A percentile compares a stretch with the other conserved stretches of the same genome.
Conservation (phyloP, 768 basidiomycete species). For the Leccinum fibrillosum region DNA sequence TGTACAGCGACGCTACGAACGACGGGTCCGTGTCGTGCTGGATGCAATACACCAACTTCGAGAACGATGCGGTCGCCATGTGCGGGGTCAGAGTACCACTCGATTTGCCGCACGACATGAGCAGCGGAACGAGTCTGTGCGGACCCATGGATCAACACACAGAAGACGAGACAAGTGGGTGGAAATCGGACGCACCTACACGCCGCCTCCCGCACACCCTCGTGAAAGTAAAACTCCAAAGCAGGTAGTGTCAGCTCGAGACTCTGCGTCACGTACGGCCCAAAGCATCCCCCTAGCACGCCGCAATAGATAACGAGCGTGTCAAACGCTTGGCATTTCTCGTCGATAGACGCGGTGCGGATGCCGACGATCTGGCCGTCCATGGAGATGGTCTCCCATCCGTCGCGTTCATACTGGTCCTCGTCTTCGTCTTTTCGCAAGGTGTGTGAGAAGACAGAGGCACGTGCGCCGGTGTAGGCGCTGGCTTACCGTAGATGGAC, state of each 20-base stretch:
- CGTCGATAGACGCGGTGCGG: constrained; percentile 76
- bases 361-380: constrained; percentile 77
- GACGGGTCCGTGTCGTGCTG: constrained; percentile 68
- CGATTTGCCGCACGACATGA: constrained; percentile 64
- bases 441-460: neutral
- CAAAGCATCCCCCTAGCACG: constrained; percentile 61
- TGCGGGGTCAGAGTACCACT: constrained; percentile 61
- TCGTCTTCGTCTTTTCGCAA: constrained; percentile 52
- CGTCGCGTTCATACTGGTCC: constrained; percentile 56
- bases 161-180: neutral
- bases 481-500: constrained; percentile 55
- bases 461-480: neutral
- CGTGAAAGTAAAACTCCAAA: constrained; percentile 77
- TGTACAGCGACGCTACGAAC: constrained; percentile 75
- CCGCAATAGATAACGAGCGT: constrained; percentile 81
- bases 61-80: constrained; percentile 68
- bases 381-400: constrained; percentile 76
- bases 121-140: constrained; percentile 65
- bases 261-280: constrained; percentile 67
- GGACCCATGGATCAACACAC: neutral
- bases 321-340: constrained; percentile 86
- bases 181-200: constrained; percentile 50
- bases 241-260: constrained; percentile 72
- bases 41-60: constrained; percentile 61
- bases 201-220: constrained; percentile 77